Conservation (phyloP, 805 yeast genomes). For the Myxozyma melibiosi region DNA sequence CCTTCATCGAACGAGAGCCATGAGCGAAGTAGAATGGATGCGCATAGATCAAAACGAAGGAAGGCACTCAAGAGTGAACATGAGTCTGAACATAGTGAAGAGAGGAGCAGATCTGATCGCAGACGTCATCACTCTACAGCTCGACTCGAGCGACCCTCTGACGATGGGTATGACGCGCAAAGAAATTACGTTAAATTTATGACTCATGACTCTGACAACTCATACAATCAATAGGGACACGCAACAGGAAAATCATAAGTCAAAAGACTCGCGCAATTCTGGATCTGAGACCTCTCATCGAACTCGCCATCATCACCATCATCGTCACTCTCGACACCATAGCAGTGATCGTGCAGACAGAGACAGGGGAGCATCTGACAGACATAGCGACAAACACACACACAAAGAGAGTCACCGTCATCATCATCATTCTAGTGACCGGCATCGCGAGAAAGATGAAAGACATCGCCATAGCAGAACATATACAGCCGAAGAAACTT, state of each 20-base stretch:
- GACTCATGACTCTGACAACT: too few species aligned
- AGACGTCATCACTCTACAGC: not conserved
- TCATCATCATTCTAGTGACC: not conserved
- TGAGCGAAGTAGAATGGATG: too few species aligned
- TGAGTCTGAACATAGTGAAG: not conserved
- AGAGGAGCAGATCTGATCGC: not conserved
- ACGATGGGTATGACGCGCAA: not conserved
- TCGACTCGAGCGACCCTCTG: too few species aligned
- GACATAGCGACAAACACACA: not conserved
- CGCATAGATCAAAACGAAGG: too few species aligned
- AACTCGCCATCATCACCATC: not conserved
- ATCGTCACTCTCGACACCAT: slow-evolving; percentile 2
- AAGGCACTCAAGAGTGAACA: not conserved
- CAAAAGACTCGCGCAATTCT: not conserved
- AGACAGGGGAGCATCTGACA: not conserved
- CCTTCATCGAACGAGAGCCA: too few species aligned
- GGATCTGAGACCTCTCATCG: too few species aligned
- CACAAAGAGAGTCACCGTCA: not conserved
- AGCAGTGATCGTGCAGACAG: not conserved
- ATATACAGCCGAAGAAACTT: too few species aligned
- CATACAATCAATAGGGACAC: not conserved
- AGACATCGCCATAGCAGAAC: not conserved
- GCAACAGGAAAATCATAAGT: not conserved
- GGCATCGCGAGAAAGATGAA: not conserved
- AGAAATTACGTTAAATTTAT: too few species aligned